Evolutionary conservation across 176 grass and related monocot species (phyloP).

Genomic region (Phoenix dactylifera): DNA sequence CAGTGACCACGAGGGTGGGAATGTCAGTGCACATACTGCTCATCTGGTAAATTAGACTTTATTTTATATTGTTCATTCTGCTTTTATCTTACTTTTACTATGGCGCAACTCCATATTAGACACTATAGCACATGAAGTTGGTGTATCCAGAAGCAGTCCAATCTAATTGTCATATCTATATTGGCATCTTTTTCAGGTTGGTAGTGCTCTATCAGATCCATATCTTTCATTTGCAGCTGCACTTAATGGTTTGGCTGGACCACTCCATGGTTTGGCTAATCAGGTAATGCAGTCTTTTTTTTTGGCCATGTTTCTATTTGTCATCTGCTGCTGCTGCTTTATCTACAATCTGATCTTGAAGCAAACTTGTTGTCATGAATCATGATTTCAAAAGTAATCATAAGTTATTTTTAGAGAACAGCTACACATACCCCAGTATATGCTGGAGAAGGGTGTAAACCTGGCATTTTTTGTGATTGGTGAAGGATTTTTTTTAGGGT

Average conservation of each 20-base stretch:
- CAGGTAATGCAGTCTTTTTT: slow-evolving; percentile 37
- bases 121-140: too few species aligned
- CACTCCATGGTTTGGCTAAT: slow-evolving; percentile 90
- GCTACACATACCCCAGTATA: too few species aligned
- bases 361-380: neutral
- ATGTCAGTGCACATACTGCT: slow-evolving; percentile 96
- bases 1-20: slow-evolving; percentile 96
- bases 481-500: too few species aligned
- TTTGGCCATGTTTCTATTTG: neutral
- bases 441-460: too few species aligned
- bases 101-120: too few species aligned
- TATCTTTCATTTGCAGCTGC: slow-evolving; percentile 93
- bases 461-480: too few species aligned
- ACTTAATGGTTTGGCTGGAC: slow-evolving; percentile 89
- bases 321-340: neutral
- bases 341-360: neutral
- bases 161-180: neutral
- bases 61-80: slow-evolving; percentile 15
- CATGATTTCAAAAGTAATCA: too few species aligned
- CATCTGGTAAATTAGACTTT: slow-evolving; percentile 68
- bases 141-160: too few species aligned
- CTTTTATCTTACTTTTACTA: neutral
- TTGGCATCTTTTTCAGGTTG: slow-evolving; percentile 52
- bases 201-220: slow-evolving; percentile 87
- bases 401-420: too few species aligned